Conservation (phyloP, 176 grass and related monocot genomes). For the Musa beccarii region DNA sequence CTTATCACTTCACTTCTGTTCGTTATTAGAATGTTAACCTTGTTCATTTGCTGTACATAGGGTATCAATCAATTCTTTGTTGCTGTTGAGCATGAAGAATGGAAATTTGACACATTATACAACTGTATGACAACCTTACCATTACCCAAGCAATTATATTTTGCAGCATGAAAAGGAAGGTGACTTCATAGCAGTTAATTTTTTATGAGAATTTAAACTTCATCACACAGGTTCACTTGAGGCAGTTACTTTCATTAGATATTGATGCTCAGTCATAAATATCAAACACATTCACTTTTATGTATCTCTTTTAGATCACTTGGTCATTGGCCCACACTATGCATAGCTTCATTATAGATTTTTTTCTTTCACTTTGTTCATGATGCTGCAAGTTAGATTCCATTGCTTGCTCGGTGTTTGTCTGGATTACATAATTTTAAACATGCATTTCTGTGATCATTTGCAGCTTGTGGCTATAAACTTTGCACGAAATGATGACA, state of each 20-base stretch:
- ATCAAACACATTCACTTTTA: too few relatives aligned
- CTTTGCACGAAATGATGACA: slow-evolving; percentile 93
- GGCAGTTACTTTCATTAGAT: background rate
- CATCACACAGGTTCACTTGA: too few relatives aligned
- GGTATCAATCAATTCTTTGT: slow-evolving; percentile 99
- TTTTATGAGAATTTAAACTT: too few relatives aligned
- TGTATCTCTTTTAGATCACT: too few relatives aligned
- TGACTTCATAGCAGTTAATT: background rate
- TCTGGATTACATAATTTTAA: too few relatives aligned
- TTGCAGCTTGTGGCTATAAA: slow-evolving; percentile 91
- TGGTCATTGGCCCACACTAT: too few relatives aligned
- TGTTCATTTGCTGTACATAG: slow-evolving; percentile 21
- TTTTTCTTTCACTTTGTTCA: too few relatives aligned
- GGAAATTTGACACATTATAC: slow-evolving; percentile 94
- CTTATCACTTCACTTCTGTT: background rate
- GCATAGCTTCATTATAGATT: too few relatives aligned
- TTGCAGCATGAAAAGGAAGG: slow-evolving; percentile 93
- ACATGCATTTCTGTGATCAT: background rate
- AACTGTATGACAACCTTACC: slow-evolving; percentile 89
- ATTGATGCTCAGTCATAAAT: too few relatives aligned
- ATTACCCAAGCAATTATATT: slow-evolving; percentile 97
- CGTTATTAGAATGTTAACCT: background rate
- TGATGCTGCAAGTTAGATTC: too few relatives aligned
- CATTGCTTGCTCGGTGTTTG: too few relatives aligned
- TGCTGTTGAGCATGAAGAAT: slow-evolving; percentile 89